Evolutionary conservation across 306 rosid genomes (phyloP), one percentile per base, ranked within the genome.

Genomic region (Fragaria vesca): DNA sequence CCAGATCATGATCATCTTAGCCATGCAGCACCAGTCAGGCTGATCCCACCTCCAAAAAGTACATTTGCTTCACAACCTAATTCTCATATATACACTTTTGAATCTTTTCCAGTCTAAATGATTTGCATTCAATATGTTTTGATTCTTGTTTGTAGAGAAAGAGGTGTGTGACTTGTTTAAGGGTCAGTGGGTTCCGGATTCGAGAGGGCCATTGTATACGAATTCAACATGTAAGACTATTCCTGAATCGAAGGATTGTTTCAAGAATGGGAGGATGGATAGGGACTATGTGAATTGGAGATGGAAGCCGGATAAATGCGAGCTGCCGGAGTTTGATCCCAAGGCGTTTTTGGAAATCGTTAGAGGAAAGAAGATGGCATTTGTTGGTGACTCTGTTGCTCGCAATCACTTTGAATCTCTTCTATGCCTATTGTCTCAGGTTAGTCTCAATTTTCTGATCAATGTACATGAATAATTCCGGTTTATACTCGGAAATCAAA

Each of bases 321-420:
- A 93, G 3, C 90, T 95, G 9, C 94, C 90, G 0, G 63, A 81
- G 32, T 93, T 95, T 32, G 87, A 91, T 21, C 79, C 93, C 15
- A 87, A 43, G 50, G 52, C 75, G 1, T 95, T 93, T 55, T 86
- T 91, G 72, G 74, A 81, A 47, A 78, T 87, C 16, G 87, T 90
- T 69, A 82, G 86, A 24, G 97, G 96, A 2, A 95, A 89, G 82
- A 95, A 80, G 74, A 76, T 93, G 90, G 97, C 90, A 1, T 95
- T 95, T 69, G 70, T 95, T 43, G 99, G 99, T 8, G 97, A 95
- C 67, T 95, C 98, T 67, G 96, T 95, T 26, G 85, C 97, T 6
- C 86, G 97, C 55, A 95, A 95, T 82, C 97, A 95, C 38, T n/a
- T 91, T 73, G 99, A 95, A 38, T 95, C 99, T 42, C 90, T 95